Evolutionary conservation across 208 protist species (phyloP).

Genomic region (Trypanosoma melophagium): DNA sequence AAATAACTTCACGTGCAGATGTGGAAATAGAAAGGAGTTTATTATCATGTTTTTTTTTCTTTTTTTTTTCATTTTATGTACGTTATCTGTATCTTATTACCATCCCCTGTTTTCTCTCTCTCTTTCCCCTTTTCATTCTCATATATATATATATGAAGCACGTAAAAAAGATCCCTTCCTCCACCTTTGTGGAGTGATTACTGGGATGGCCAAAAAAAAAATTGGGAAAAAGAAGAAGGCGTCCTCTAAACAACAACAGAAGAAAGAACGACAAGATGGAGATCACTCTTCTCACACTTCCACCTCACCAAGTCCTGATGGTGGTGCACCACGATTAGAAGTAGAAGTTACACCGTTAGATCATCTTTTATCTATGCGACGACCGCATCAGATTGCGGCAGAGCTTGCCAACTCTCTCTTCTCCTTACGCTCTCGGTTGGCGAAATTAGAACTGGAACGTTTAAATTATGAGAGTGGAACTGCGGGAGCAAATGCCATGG

Average conservation of each 20-base stretch:
- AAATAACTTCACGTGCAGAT: not conserved
- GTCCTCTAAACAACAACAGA: too few species aligned
- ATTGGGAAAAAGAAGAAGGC: too few species aligned
- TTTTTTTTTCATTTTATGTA: too few species aligned
- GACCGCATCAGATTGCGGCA: slow-evolving; percentile 49
- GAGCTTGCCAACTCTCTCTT: slow-evolving; percentile 56
- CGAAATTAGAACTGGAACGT: slow-evolving; percentile 42
- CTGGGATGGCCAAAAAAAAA: too few species aligned
- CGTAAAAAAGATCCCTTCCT: too few species aligned
- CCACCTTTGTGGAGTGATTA: too few species aligned
- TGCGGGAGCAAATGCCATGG: slow-evolving; percentile 14
- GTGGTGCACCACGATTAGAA: not conserved
- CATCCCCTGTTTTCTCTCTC: too few species aligned
- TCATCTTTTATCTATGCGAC: slow-evolving; percentile 21
- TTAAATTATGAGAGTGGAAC: slow-evolving; percentile 19
- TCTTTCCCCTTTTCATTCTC: not conserved
- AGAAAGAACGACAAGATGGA: too few species aligned
- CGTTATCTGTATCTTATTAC: too few species aligned
- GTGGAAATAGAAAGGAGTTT: too few species aligned
- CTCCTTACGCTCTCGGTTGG: slow-evolving; percentile 49
- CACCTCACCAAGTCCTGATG: not conserved
- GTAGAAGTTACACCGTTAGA: slow-evolving; percentile 2
- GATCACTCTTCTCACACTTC: not conserved
- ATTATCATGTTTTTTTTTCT: too few species aligned
- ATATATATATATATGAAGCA: not conserved